These are phyloP conservation scores for Xylaria palmicola DNA, from an alignment of 495 filamentous ascomycete genomes.

Conservation along the genomic window DNA sequence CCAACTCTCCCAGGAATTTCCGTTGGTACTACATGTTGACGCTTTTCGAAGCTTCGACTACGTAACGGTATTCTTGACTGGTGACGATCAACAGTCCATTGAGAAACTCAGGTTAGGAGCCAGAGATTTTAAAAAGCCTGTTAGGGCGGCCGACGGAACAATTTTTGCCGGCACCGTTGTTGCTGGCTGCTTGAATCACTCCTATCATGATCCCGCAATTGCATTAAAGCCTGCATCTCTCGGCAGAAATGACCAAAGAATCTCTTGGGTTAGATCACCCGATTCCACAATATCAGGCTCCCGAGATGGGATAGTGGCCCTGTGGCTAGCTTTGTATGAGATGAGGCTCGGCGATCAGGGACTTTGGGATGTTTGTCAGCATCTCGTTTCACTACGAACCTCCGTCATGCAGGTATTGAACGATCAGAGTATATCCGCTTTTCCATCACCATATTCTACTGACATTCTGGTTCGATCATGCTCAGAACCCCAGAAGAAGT, in stretches of 20 bases:
- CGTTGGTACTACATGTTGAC: not conserved
- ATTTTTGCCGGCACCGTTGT: not conserved
- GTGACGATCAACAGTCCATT: not conserved
- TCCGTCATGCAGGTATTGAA: not conserved
- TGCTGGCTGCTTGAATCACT: not conserved
- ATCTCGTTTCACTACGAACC: not conserved
- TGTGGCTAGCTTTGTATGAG: not conserved
- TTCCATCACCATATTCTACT: not conserved
- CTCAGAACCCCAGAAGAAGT: not conserved
- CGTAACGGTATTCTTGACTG: not conserved
- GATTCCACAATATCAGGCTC: not conserved
- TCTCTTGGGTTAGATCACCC: not conserved
- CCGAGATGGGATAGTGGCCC: not conserved
- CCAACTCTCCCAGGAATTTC: not conserved
- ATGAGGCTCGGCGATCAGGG: not conserved
- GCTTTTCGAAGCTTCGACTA: not conserved
- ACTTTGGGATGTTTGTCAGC: not conserved
- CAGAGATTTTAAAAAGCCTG: not conserved
- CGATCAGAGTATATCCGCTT: not conserved
- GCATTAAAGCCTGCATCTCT: not conserved
- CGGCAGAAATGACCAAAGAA: not conserved
- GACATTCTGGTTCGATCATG: not conserved
- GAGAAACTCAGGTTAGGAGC: not conserved
- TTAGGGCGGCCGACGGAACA: not conserved
- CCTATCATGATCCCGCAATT: too few species aligned